Base-by-base conservation (phyloP, 169 alveolate genomes). In the Cystoisospora suis region DNA sequence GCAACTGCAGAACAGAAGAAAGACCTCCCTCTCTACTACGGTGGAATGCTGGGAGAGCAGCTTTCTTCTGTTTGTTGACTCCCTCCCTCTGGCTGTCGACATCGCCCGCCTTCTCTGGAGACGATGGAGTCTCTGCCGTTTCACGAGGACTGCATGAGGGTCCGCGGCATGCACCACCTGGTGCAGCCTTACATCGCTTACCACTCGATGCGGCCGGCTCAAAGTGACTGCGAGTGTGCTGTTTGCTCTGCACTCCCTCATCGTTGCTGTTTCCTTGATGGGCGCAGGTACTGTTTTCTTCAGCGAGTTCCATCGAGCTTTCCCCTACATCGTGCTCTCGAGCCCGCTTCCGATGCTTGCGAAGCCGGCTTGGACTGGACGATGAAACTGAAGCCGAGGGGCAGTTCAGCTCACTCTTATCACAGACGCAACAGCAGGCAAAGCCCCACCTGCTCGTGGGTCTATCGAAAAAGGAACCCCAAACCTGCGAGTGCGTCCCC, bases 361-460 rank as follows among this genome's bases (percentile, higher is more conserved):
- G 47, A 23, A 1, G 4, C 49, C 36, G 53, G 17, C 34, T 38
- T 56, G 6, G 23, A 47, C 44, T 46, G 29, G 36, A 38, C 49
- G 58, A 27, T 58, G 49, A 77, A 59, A 79, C 80, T 20, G 87
- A 79, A 29, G 91, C 45, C 36, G 81, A 9, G n/a, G 56, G 83
- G 36, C 83, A 79, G 58, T 36, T 27, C 12, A 47, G 69, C 12
- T 27, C 70, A 27, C 4, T 17, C 75, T 77, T 56, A 69, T 79
- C 93, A 17, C 79, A 77, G 58, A n/a, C 23, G 58, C 93, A 85
- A 88, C 98, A 96, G 94, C 98, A 96, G 44, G 81, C 91, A 92
- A 92, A 96, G 32, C 98, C 98, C 98, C 98, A 96, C 47, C 72
- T 72, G 32, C 91, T 81, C 58, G 91, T 94, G 36, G 90, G 94